Base-by-base conservation (phyloP, 768 basidiomycete species). In the Lanmaoa rubissima region DNA sequence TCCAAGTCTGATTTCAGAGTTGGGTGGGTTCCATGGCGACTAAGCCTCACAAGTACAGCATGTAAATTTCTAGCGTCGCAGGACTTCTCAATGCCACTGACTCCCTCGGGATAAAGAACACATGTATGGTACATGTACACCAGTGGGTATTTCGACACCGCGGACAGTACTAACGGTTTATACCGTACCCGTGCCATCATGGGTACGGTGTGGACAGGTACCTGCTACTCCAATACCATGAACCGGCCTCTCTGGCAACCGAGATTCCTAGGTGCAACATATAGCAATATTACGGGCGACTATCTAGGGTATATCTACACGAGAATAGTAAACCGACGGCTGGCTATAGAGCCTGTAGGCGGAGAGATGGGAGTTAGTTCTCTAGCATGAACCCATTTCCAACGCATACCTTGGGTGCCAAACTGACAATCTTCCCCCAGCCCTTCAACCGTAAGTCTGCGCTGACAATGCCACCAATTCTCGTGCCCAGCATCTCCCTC, bases 381-480 rank as follows among this genome's bases (percentile, higher is more conserved):
- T 16, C 17, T 9, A 14, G n/a, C 10, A 31, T 4, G 16, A 48
- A 8, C 14, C 0, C 21, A 28, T 17, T 19, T 51, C 38, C 34
- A 14, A 54, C 21, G 35, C 62, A 13, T 53, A 94, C 94, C 79
- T 93, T 93, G 50, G 94, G 94, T 62, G 94, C 95, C 66, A 97
- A 72, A 74, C 87, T 89, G 53, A 92, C 86, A 61, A 98, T 90
- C 75, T 98, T 97, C 8, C 90, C 86, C 95, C 95, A 98, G 1
- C 94, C 93, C 69, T 92, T 88, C 81, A 90, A 81, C 59, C 93
- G 79, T 70, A 98, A 70, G 64, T 97, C 95, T 0, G 90, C 90
- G 58, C 90, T 94, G 44, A 98, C 95, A 43, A 95, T 87, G 0
- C 95, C 94, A 64, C 90, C 90, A 53, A 98, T 93, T 66, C 96